phyloP scores from a whole-genome alignment of 768 basidiomycete species.

The Scleroderma citrinum region DNA sequence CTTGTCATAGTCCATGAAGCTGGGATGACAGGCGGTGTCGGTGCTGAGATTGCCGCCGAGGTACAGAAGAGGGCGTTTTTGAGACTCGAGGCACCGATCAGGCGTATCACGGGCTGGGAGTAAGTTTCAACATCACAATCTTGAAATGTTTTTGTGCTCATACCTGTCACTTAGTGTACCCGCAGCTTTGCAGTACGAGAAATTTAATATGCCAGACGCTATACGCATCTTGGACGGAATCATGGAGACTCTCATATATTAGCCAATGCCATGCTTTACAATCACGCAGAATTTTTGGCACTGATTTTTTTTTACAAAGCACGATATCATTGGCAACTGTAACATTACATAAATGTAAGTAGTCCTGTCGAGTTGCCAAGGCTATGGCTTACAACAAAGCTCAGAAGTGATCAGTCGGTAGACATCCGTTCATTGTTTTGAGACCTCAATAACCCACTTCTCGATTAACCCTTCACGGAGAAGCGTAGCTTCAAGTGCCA shows the following conservation, averaged over 20 bases:
- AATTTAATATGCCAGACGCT: constrained; percentile 87
- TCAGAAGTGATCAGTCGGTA: not conserved
- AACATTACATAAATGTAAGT: not conserved
- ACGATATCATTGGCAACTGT: not conserved
- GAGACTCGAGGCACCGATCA: constrained; percentile 82
- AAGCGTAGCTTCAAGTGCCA: constrained; percentile 49
- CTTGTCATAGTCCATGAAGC: constrained; percentile 92
- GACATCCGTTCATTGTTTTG: constrained; percentile 7
- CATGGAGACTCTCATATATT: constrained; percentile 77
- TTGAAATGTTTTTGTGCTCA: constrained; percentile 1
- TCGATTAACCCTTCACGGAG: constrained; percentile 37
- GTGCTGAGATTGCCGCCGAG: constrained; percentile 88
- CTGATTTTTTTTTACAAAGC: too few species aligned
- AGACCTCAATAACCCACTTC: constrained; percentile 39
- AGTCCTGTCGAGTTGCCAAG: too few species aligned
- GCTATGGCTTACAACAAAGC: not conserved
- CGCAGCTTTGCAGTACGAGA: constrained; percentile 80
- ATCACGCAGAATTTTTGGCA: not conserved
- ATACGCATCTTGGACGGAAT: constrained; percentile 79
- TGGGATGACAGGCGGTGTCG: constrained; percentile 80
- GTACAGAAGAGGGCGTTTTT: constrained; percentile 86
- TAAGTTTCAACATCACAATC: constrained; percentile 39
- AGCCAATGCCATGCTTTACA: not conserved
- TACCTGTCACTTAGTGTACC: constrained; percentile 51
- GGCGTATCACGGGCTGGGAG: constrained; percentile 91